A percentile compares a stretch with the other conserved stretches of the same genome.
Conservation (phyloP, 2,329 filamentous ascomycete genomes). For the Fusarium bulbicola region DNA sequence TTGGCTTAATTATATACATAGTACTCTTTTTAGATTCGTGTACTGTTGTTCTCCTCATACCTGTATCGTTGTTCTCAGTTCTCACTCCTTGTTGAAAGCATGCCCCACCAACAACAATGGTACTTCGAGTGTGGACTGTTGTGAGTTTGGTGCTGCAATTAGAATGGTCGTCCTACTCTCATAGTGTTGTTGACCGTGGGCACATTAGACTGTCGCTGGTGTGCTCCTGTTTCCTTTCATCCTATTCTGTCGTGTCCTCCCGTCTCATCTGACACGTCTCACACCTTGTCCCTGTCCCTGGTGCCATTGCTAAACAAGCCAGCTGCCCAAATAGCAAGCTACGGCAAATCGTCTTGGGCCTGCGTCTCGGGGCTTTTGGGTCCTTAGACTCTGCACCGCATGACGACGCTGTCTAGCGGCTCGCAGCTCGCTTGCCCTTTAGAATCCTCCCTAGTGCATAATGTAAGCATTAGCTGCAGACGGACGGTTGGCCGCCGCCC, state of each 20-base stretch:
- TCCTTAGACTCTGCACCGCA: constrained; percentile 31
- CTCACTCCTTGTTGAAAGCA: constrained; percentile 3
- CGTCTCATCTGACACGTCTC: constrained; percentile 34
- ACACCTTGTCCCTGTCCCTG: constrained; percentile 16
- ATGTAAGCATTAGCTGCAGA: constrained; percentile 27
- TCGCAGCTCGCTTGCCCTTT: constrained; percentile 19
- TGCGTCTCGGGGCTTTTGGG: constrained; percentile 29
- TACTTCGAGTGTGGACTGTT: background rate
- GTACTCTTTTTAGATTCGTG: background rate
- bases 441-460: constrained; percentile 26
- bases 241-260: constrained; percentile 22
- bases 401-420: constrained; percentile 35
- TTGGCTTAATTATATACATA: background rate
- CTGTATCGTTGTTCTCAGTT: constrained; percentile 14
- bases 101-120: background rate
- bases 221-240: constrained; percentile 17
- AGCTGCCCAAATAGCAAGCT: constrained; percentile 16
- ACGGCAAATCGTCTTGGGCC: constrained; percentile 26
- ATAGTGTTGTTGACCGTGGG: background rate
- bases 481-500: constrained; percentile 31
- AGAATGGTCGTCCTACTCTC: background rate
- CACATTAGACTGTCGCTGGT: constrained; percentile 17
- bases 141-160: background rate
- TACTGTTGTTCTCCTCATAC: background rate
- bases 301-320: constrained; percentile 14